phyloP scores from a whole-genome alignment of 2,329 filamentous ascomycete species.

The Ciborinia camelliae region DNA sequence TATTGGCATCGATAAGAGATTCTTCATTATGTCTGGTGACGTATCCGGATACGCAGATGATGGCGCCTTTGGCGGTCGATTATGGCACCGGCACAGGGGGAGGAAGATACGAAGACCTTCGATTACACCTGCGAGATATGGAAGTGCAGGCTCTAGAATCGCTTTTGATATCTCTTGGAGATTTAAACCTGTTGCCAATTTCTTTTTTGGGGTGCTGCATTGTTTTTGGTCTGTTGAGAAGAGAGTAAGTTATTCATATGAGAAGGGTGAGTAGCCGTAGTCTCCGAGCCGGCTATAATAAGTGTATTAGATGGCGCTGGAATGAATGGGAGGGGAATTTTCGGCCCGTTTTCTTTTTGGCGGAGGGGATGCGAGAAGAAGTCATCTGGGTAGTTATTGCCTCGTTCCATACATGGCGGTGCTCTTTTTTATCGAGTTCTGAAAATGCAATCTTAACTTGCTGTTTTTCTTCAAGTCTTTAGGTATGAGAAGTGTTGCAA shows the following conservation, averaged over 20 bases:
- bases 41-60: constrained; percentile 3
- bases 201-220: not conserved
- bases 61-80: not conserved
- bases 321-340: constrained; percentile 12
- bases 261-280: constrained; percentile 14
- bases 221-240: constrained; percentile 8
- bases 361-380: constrained; percentile 15
- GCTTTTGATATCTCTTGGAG: not conserved
- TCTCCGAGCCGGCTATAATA: constrained; percentile 15
- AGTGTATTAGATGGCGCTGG: constrained; percentile 9
- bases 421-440: constrained; percentile 15
- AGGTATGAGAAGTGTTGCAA: not conserved
- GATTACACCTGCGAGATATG: constrained; percentile 15
- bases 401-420: constrained; percentile 9
- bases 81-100: constrained; percentile 5
- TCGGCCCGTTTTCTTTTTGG: constrained; percentile 15
- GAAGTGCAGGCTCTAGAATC: constrained; percentile 8
- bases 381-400: constrained; percentile 13
- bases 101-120: constrained; percentile 19
- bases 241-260: constrained; percentile 2
- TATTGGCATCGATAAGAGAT: not conserved
- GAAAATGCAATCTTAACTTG: constrained; percentile 1
- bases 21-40: not conserved
- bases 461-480: constrained; percentile 9
- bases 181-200: not conserved